These are phyloP conservation scores for Colletotrichum sp. DNA, from an alignment of 2,329 filamentous ascomycete species.

Conservation along the genomic window DNA sequence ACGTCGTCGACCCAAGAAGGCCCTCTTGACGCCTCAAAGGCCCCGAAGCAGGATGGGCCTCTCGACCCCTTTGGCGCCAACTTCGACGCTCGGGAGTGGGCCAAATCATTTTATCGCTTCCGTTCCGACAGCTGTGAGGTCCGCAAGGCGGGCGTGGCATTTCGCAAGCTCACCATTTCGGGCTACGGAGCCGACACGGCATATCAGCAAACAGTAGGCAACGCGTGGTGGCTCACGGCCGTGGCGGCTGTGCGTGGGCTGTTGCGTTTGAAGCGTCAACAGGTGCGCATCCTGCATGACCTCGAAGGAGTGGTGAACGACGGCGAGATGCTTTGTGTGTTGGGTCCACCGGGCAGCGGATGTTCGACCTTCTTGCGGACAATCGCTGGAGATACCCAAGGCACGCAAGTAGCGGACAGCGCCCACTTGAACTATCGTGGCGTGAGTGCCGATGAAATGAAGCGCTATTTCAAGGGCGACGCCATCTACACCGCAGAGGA, in stretches of 20 bases:
- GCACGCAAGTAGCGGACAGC: slow-evolving; percentile 43
- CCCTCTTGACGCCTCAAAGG: background rate
- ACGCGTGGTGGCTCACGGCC: slow-evolving; percentile 29
- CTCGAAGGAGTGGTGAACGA: slow-evolving; percentile 55
- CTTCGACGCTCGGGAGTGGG: slow-evolving; percentile 50
- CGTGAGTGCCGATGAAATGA: slow-evolving; percentile 17
- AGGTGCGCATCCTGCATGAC: slow-evolving; percentile 53
- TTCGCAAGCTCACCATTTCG: slow-evolving; percentile 46
- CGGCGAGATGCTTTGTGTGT: slow-evolving; percentile 62
- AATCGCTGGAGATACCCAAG: slow-evolving; percentile 66
- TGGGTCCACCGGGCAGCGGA: slow-evolving; percentile 58
- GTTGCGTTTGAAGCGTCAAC: slow-evolving; percentile 16
- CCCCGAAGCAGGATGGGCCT: slow-evolving; percentile 15
- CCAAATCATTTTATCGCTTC: slow-evolving; percentile 27
- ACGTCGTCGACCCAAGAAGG: background rate
- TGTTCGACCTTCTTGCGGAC: slow-evolving; percentile 74
- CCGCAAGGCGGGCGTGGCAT: slow-evolving; percentile 39
- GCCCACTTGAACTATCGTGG: slow-evolving; percentile 17
- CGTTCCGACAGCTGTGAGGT: slow-evolving; percentile 28
- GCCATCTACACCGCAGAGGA: slow-evolving; percentile 71
- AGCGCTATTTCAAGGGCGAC: slow-evolving; percentile 51
- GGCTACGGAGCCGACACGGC: slow-evolving; percentile 12
- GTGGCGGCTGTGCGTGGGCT: slow-evolving; percentile 1
- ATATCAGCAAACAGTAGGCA: slow-evolving; percentile 5
- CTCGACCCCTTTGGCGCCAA: slow-evolving; percentile 52